Conservation (phyloP, 768 basidiomycete genomes). For the Tephrocybe sp. region DNA sequence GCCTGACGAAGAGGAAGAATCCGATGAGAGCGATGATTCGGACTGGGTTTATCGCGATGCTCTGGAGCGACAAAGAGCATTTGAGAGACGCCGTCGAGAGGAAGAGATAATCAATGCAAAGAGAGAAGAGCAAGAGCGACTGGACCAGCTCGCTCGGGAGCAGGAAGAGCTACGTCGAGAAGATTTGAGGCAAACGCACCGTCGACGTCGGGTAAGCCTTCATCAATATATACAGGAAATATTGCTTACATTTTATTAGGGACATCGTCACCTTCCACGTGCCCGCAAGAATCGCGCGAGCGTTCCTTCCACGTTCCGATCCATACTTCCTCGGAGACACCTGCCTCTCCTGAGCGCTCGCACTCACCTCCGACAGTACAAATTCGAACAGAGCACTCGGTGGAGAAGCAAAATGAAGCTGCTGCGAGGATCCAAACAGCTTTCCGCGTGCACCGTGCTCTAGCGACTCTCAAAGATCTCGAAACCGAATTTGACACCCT, state of each 20-base stretch:
- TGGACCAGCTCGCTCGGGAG: slow-evolving; percentile 10
- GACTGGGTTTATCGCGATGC: slow-evolving; percentile 35
- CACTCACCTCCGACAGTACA: slow-evolving; percentile 9
- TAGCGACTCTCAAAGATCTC: slow-evolving; percentile 39
- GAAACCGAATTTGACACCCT: slow-evolving; percentile 42
- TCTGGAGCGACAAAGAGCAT: slow-evolving; percentile 24
- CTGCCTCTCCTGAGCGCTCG: slow-evolving; percentile 4
- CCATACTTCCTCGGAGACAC: background rate
- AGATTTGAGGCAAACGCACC: slow-evolving; percentile 12
- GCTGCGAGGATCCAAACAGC: slow-evolving; percentile 48
- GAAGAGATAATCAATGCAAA: slow-evolving; percentile 11
- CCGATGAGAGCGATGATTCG: slow-evolving; percentile 31
- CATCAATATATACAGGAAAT: slow-evolving; percentile 1
- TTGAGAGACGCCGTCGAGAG: slow-evolving; percentile 26
- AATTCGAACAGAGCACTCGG: slow-evolving; percentile 20
- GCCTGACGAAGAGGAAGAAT: slow-evolving; percentile 29
- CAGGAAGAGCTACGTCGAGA: slow-evolving; percentile 14
- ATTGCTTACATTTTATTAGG: background rate
- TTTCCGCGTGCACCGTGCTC: slow-evolving; percentile 44
- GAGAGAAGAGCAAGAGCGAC: slow-evolving; percentile 13
- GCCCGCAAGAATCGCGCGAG: too few relatives aligned
- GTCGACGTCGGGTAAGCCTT: slow-evolving; percentile 10
- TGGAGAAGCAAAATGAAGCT: slow-evolving; percentile 36
- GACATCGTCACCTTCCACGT: background rate
- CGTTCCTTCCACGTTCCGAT: background rate